Conservation (phyloP, 2,329 filamentous ascomycete genomes). For the Tolypocladium album region DNA sequence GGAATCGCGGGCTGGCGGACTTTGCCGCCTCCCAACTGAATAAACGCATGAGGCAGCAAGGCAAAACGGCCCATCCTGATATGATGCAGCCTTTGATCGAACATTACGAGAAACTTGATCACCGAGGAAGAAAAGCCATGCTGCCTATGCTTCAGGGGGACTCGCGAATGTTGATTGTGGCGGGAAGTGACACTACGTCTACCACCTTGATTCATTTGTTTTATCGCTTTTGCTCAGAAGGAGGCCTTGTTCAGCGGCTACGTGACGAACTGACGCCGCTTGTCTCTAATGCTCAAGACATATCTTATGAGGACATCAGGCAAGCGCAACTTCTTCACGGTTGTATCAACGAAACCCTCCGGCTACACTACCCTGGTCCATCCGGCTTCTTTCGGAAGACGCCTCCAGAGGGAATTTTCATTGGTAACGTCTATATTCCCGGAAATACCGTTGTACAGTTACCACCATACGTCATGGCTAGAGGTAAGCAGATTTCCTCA, state of each 20-base stretch:
- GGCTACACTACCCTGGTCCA: conserved; percentile 1
- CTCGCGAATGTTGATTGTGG: conserved; percentile 1
- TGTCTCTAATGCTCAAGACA: background rate
- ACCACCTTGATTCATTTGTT: background rate
- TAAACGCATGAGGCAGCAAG: background rate
- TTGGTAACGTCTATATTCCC: conserved; percentile 18
- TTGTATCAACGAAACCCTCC: conserved; percentile 2
- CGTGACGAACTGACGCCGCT: background rate
- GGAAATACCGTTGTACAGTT: conserved; percentile 18
- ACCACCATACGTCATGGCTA: conserved; percentile 13
- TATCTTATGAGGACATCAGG: background rate
- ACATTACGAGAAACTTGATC: background rate
- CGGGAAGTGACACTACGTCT: conserved; percentile 3
- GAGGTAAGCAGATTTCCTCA: background rate
- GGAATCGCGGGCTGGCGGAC: background rate
- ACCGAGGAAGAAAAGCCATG: background rate
- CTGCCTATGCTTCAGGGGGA: conserved; percentile 1
- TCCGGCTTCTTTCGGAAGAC: conserved; percentile 15
- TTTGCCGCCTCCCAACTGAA: background rate
- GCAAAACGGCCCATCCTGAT: background rate
- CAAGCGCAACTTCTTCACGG: background rate
- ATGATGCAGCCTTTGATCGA: background rate
- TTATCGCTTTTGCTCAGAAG: conserved; percentile 1
- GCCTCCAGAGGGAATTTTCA: conserved; percentile 20
- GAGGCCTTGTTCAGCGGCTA: background rate